Conservation (phyloP, 2,329 filamentous ascomycete genomes). For the Coleophoma cylindrospora region DNA sequence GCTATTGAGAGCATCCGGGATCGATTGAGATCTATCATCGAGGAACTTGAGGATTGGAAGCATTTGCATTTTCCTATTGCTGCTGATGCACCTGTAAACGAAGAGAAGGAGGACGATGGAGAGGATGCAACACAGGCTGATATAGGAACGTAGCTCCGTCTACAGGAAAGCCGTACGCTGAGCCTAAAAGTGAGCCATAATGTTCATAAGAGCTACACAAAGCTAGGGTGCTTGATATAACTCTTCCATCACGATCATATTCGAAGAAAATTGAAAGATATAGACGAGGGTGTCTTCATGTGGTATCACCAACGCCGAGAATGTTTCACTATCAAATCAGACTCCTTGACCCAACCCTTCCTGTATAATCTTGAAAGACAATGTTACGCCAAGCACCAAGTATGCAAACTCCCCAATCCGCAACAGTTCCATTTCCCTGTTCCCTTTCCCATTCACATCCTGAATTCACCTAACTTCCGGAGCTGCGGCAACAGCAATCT, state of each 20-base stretch:
- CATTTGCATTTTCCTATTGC: conserved; percentile 65
- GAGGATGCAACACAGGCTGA: conserved; percentile 9
- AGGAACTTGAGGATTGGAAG: conserved; percentile 94
- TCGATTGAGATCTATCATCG: conserved; percentile 81
- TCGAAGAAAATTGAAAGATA: no score
- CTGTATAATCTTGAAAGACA: neutral
- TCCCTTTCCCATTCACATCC: conserved; percentile 1
- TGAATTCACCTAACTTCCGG: conserved; percentile 29
- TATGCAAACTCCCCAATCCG: no score
- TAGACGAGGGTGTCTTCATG: neutral
- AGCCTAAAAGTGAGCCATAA: neutral
- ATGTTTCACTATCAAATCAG: neutral
- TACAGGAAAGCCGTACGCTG: neutral
- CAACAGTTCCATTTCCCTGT: no score
- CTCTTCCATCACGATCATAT: no score
- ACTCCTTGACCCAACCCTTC: neutral
- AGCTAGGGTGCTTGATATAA: no score
- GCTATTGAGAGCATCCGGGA: conserved; percentile 95
- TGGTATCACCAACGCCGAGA: neutral
- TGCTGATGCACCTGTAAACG: conserved; percentile 33
- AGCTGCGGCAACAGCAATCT: conserved; percentile 52
- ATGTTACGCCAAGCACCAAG: no score
- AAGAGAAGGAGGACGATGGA: conserved; percentile 25
- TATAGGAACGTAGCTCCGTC: neutral
- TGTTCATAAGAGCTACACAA: no score